Conservation (phyloP, 495 filamentous ascomycete genomes). For the Aspergillus biplanus region DNA sequence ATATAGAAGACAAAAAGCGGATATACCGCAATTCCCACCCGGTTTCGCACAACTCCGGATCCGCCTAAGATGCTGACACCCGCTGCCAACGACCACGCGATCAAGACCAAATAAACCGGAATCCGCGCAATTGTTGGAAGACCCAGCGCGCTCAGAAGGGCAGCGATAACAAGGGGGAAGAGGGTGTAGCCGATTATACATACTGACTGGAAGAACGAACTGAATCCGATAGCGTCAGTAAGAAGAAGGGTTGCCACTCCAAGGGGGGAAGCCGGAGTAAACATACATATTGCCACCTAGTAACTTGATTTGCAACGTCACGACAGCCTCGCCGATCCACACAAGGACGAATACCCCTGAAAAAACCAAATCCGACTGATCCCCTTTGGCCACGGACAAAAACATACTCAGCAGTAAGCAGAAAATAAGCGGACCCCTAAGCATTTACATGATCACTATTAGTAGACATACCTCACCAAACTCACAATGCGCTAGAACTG, state of each 20-base stretch:
- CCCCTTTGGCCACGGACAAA: constrained; percentile 73
- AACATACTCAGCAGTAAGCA: constrained; percentile 86
- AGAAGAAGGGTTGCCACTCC: background rate
- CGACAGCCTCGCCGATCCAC: constrained; percentile 95
- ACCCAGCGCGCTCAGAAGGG: constrained; percentile 80
- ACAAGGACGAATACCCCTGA: constrained; percentile 94
- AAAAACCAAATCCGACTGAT: constrained; percentile 87
- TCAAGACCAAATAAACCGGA: constrained; percentile 85
- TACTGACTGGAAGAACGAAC: constrained; percentile 95
- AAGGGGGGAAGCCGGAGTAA: background rate
- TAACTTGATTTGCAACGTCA: constrained; percentile 98
- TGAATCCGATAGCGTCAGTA: constrained; percentile 41
- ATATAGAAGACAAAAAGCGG: constrained; percentile 97
- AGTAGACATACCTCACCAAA: background rate
- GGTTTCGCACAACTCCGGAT: constrained; percentile 91
- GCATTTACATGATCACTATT: constrained; percentile 1
- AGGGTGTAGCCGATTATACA: constrained; percentile 99
- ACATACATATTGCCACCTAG: constrained; percentile 96
- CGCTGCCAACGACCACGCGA: constrained; percentile 90
- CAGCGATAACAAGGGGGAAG: constrained; percentile 95
- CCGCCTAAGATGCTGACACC: constrained; percentile 95
- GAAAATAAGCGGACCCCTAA: constrained; percentile 86
- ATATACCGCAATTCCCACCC: constrained; percentile 93
- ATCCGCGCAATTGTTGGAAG: constrained; percentile 78
- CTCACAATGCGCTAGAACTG: background rate